Base-by-base conservation (phyloP, 2,329 filamentous ascomycete genomes). In the Xylaria multiplex region DNA sequence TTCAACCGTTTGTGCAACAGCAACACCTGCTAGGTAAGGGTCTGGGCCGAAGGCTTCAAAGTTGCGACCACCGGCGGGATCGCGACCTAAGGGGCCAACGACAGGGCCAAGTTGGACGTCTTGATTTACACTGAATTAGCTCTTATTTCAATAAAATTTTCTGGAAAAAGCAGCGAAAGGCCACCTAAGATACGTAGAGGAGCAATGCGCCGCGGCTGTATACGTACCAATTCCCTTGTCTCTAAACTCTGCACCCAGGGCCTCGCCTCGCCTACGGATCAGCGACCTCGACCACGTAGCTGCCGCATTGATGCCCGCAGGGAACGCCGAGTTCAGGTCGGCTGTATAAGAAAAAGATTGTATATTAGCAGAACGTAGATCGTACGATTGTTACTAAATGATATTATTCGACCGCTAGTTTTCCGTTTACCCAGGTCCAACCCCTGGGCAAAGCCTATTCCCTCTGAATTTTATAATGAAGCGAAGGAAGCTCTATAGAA, bases 41-140 rank as follows among this genome's bases (percentile, higher is more conserved):
- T 96, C 92, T 2, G 90, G 89, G 8, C 89, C 88, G 81, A 86
- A 86, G 6, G 83, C 85, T 77, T 91, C 89, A 90, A 90, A 92
- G 76, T 90, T 90, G 46, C 90, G 83, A 37, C 91, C 91, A 53
- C 87, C 90, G 69, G 88, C 87, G 1, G 89, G 88, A 53, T 84
- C 81, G 64, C 90, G 85, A 32, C 91, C 91, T 27, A 93, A 78
- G 2, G 90, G 89, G 0, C 90, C 90, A 5, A 77, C 76, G 1
- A 80, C 77, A 1, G 80, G 81, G 1, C 91, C 92, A 5, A 95
- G 83, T 74, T 89, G 87, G 14, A 93, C 84, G 74, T 94, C 90
- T 75, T 13, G 2, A 55, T 55, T 13, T 13, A 32, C 7, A 14
- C 32, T 43, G 22, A 27, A 53, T 60, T 9, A 60, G 49, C n/a